A percentile compares a stretch with the other conserved stretches of the same genome.
phyloP scores from a whole-genome alignment of 371 early-diverging fungal species.

The Sporodiniella umbellata region DNA sequence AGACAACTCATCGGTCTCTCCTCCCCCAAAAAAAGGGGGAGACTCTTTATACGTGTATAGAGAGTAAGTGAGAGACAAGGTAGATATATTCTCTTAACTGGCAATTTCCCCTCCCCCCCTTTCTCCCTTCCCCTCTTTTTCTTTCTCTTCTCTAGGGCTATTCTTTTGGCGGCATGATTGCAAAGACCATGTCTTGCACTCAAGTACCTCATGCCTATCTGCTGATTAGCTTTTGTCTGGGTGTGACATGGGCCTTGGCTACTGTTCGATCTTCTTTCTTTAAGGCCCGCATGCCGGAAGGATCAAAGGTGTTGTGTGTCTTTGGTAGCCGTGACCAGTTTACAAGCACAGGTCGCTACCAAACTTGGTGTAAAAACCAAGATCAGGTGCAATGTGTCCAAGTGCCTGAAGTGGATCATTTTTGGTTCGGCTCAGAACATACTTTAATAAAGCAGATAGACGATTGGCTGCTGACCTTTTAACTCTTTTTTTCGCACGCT shows the following conservation, averaged over 20 bases:
- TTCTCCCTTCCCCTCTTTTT: too few species aligned
- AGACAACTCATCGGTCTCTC: neutral
- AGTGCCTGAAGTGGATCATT: conserved; percentile 35
- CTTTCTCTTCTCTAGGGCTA: conserved; percentile 31
- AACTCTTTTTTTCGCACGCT: conserved; percentile 1
- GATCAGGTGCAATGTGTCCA: neutral
- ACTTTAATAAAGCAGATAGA: conserved; percentile 7
- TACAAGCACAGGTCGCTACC: conserved; percentile 22
- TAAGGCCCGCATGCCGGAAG: conserved; percentile 6
- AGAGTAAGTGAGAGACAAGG: too few species aligned
- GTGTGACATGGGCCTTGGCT: conserved; percentile 41
- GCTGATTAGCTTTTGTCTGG: conserved; percentile 38
- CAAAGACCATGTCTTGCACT: conserved; percentile 23
- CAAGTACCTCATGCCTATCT: conserved; percentile 23
- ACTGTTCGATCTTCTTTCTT: conserved; percentile 26
- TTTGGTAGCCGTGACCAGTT: conserved; percentile 41
- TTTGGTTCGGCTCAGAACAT: conserved; percentile 30
- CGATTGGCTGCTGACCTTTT: neutral
- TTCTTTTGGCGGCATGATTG: conserved; percentile 50
- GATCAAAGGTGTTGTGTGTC: conserved; percentile 16
- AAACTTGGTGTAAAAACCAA: conserved; percentile 23
- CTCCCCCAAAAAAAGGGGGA: neutral
- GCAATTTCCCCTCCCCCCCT: too few species aligned
- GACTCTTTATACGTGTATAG: too few species aligned
- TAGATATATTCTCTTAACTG: too few species aligned